A percentile compares a stretch with the other conserved stretches of the same genome.
These are phyloP conservation scores for Echinochloa phyllopogon DNA, from an alignment of 176 grass and related monocot species.

Conservation along the genomic window DNA sequence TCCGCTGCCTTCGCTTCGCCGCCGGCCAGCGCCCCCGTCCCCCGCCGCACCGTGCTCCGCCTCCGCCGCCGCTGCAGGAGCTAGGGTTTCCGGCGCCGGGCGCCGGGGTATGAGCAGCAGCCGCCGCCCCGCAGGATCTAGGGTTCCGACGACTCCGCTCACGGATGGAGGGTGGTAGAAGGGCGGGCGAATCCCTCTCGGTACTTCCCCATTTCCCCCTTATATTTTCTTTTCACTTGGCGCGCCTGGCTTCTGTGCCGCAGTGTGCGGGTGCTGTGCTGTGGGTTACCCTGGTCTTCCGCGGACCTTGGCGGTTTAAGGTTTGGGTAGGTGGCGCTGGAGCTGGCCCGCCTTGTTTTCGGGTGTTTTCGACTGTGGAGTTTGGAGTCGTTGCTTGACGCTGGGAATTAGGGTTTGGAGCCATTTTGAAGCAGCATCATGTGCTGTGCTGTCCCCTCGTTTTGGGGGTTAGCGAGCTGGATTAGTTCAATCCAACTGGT, in stretches of 20 bases:
- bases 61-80: conserved; percentile 26
- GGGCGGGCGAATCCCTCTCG: conserved; percentile 65
- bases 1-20: not conserved
- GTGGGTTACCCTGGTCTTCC: not conserved
- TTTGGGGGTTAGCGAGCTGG: not conserved
- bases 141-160: conserved; percentile 82
- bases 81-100: conserved; percentile 72
- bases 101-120: conserved; percentile 72
- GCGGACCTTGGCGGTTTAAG: conserved; percentile 21
- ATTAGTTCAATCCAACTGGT: not conserved
- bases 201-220: conserved; percentile 44
- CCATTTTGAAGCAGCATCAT: not conserved
- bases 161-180: conserved; percentile 99
- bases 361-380: not conserved
- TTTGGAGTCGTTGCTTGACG: not conserved
- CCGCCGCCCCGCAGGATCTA: conserved; percentile 81
- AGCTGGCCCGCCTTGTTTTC: not conserved
- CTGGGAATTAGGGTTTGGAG: conserved; percentile 58
- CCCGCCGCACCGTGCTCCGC: not conserved
- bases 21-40: conserved; percentile 21
- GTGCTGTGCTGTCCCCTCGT: not conserved
- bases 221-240: not conserved
- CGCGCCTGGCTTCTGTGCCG: not conserved
- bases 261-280: not conserved
- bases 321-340: conserved; percentile 39